Conservation (phyloP, 2,329 filamentous ascomycete species). For the Neofusicoccum ribis region DNA sequence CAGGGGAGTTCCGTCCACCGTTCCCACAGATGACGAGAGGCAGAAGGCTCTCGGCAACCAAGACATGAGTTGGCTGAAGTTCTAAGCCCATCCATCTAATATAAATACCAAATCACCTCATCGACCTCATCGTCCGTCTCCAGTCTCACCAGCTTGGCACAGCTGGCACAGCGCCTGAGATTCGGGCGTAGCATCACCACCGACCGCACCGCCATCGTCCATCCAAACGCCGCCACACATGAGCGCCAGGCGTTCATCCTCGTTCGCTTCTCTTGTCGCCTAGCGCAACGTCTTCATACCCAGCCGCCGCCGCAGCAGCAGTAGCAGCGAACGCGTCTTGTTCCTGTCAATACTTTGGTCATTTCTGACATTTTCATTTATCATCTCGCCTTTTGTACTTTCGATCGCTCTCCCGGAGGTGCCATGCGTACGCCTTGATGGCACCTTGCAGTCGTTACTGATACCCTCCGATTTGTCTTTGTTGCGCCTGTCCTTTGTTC, state of each 20-base stretch:
- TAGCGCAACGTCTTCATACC: slow-evolving; percentile 5
- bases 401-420: slow-evolving; percentile 12
- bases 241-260: slow-evolving; percentile 12
- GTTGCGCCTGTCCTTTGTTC: not conserved
- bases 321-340: not conserved
- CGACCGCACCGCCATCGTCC: not conserved
- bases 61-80: slow-evolving; percentile 82
- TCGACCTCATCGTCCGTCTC: not conserved
- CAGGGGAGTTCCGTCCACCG: slow-evolving; percentile 30
- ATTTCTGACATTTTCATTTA: not conserved
- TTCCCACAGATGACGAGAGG: slow-evolving; percentile 26
- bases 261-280: slow-evolving; percentile 3
- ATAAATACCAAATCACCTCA: not conserved
- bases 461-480: slow-evolving; percentile 16
- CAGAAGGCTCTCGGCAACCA: slow-evolving; percentile 33
- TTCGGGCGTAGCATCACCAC: not conserved
- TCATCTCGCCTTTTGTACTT: not conserved
- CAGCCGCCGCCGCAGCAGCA: not conserved
- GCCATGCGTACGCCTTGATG: slow-evolving; percentile 5
- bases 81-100: slow-evolving; percentile 34
- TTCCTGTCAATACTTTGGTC: slow-evolving; percentile 13
- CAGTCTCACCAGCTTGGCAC: not conserved
- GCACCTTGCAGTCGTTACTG: slow-evolving; percentile 20
- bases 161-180: not conserved
- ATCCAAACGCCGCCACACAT: not conserved